Evolutionary conservation across 768 basidiomycete species (phyloP), one percentile per base, ranked within the genome.

Genomic region (Leccinum uliginosum): DNA sequence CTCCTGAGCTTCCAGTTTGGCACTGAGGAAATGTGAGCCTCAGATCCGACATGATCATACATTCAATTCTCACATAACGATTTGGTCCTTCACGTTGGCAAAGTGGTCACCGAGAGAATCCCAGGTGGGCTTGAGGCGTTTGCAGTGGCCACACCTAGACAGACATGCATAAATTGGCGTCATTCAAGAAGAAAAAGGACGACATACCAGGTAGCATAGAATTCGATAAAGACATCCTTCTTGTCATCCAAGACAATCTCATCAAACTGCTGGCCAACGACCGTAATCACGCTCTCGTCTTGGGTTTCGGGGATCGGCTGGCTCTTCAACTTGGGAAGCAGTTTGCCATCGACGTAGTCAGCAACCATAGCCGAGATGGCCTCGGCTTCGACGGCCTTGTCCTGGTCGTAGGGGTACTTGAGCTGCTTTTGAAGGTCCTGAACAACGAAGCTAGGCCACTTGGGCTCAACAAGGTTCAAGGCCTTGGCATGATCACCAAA

Each of bases 221-320:
- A 95, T 75, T 98, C 96, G 62, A 98, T 79, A 66, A 99, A 93
- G 65, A 98, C 87, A 70, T 98, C 95, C 77, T 97, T 97, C 56
- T 77, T 76, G 60, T 93, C 89, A 68, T 97, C 91, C 59, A 83
- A 85, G 32, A 91, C 87, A 51, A 94, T 78, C 51, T 91, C 76
- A 3, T 98, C 93, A 62, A 98, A 98, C 62, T 88, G 84, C 72
- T 91, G 89, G 59, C 91, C 85, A 53, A 98, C 96, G 26, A 99
- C 76, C 50, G 79, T 82, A 74, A 81, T 87, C 54, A 96, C 94
- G 55, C 79, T 81, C 71, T 91, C 92, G 57, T 90, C 83, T 73
- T 98, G 94, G 34, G 75, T 73, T 56, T 84, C 85, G 7, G 96
- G 96, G 64, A 95, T 80, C 38, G 91, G 84, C 72, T 92, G 83